These are phyloP conservation scores for Leishmania gerbilli DNA, from an alignment of 208 protist species.

Conservation along the genomic window DNA sequence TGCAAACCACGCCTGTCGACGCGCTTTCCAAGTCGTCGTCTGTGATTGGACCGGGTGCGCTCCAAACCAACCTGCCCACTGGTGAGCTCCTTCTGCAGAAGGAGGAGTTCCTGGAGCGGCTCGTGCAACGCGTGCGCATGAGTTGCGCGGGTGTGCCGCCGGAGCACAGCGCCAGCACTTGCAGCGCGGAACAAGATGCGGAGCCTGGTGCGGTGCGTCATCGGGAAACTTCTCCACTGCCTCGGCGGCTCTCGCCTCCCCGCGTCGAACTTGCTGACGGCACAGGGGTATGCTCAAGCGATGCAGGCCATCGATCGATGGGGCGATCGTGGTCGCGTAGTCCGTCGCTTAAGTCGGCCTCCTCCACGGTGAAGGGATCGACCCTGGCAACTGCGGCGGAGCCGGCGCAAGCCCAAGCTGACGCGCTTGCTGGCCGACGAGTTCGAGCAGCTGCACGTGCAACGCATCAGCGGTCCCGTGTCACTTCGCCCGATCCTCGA, in stretches of 20 bases:
- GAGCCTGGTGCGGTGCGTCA: not conserved
- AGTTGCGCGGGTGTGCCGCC: constrained; percentile 13
- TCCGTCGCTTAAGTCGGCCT: constrained; percentile 9
- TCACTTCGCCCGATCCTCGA: constrained; percentile 37
- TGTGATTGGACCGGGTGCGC: not conserved
- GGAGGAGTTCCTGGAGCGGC: constrained; percentile 29
- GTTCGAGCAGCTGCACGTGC: not conserved
- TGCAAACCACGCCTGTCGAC: not conserved
- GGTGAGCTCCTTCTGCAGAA: constrained; percentile 30
- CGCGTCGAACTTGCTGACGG: not conserved
- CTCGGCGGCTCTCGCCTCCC: not conserved
- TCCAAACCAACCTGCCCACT: not conserved
- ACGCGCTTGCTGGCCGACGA: not conserved
- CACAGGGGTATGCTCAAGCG: not conserved
- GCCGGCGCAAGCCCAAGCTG: not conserved
- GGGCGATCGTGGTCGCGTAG: constrained; percentile 14
- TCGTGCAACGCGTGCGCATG: constrained; percentile 27
- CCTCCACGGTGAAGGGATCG: not conserved
- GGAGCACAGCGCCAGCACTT: not conserved
- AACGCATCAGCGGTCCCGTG: not conserved
- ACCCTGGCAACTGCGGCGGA: not conserved
- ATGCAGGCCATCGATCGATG: not conserved
- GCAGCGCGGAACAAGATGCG: not conserved
- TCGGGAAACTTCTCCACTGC: not conserved
- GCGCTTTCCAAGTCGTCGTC: not conserved